Conservation (phyloP, 116 monocot genomes). For the Phalaenopsis hybrid region DNA sequence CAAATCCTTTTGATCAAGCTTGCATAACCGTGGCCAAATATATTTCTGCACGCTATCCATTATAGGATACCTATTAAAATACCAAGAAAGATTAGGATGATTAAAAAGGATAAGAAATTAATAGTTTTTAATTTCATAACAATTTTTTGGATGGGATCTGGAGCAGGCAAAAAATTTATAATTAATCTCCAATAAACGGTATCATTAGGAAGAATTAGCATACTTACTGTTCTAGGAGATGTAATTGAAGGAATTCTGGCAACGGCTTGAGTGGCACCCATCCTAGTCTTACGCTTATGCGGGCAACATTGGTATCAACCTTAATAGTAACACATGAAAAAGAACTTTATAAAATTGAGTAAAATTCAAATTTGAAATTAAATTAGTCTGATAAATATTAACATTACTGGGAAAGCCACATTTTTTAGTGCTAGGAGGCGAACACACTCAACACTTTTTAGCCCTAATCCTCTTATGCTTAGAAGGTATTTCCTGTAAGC, state of each 20-base stretch:
- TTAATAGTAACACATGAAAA: conserved; percentile 10
- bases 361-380: neutral
- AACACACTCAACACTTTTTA: conserved; percentile 14
- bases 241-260: conserved; percentile 24
- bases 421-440: conserved; percentile 10
- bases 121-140: neutral
- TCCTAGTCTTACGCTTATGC: conserved; percentile 22
- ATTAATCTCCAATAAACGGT: neutral
- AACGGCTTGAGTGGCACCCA: conserved; percentile 26
- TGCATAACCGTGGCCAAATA: conserved; percentile 27
- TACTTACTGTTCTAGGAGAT: conserved; percentile 27
- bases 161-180: neutral
- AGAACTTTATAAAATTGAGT: conserved; percentile 1
- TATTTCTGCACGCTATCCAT: conserved; percentile 22
- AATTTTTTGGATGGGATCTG: neutral
- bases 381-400: neutral
- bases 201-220: neutral
- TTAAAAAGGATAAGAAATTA: neutral
- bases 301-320: conserved; percentile 31
- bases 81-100: neutral
- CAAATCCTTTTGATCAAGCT: conserved; percentile 23
- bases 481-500: conserved; percentile 14
- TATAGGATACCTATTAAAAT: conserved; percentile 17
- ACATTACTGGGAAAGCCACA: conserved; percentile 9
- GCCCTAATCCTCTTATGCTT: conserved; percentile 11